Conservation (phyloP, 2,329 filamentous ascomycete genomes). For the Thielaviopsis ethacetica region DNA sequence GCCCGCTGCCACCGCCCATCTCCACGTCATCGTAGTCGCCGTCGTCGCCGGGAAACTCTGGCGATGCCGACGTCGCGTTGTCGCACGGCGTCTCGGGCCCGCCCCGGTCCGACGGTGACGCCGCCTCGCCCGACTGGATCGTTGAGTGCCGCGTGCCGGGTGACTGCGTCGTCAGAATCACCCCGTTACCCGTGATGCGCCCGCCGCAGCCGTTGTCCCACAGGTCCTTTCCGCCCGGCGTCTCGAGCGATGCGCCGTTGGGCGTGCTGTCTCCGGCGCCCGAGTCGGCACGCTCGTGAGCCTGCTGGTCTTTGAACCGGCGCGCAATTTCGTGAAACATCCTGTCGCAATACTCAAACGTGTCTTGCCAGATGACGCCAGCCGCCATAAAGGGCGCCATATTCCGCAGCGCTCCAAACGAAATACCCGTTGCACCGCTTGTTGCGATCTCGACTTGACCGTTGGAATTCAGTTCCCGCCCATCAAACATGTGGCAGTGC, state of each 20-base stretch:
- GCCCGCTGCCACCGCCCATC: background rate
- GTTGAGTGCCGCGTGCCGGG: conserved; percentile 1
- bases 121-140: background rate
- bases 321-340: conserved; percentile 28
- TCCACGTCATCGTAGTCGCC: background rate
- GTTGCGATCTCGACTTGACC: conserved; percentile 18
- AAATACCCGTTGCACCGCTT: conserved; percentile 28
- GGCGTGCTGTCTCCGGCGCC: conserved; percentile 17
- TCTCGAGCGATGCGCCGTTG: conserved; percentile 21
- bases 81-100: conserved; percentile 8
- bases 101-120: conserved; percentile 6
- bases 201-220: conserved; percentile 15
- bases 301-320: conserved; percentile 25
- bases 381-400: conserved; percentile 38
- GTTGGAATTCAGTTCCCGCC: conserved; percentile 18
- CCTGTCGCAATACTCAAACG: conserved; percentile 34
- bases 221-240: conserved; percentile 9
- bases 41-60: background rate
- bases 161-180: conserved; percentile 17
- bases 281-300: conserved; percentile 7
- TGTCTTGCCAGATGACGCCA: conserved; percentile 37
- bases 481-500: conserved; percentile 31
- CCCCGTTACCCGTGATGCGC: conserved; percentile 28
- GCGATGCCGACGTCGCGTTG: background rate
- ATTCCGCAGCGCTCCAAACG: conserved; percentile 31